phyloP scores from a whole-genome alignment of 2,329 filamentous ascomycete genomes.

The Stagonosporopsis vannaccii region DNA sequence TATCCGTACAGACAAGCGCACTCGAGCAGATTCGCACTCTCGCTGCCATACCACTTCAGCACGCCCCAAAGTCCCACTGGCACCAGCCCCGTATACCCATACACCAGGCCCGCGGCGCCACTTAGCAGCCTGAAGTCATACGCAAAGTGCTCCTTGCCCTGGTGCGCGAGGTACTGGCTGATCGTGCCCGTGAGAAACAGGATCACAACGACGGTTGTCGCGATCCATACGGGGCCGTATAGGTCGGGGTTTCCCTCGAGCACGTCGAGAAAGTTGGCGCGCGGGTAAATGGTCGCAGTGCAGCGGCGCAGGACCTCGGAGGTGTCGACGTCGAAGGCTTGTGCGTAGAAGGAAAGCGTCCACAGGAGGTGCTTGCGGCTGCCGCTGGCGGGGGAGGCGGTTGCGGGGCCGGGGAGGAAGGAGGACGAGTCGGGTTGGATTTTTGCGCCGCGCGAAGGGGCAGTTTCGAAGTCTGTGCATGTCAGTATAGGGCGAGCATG shows the following conservation, averaged over 20 bases:
- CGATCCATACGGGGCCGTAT: constrained; percentile 98
- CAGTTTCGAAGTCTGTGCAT: constrained; percentile 70
- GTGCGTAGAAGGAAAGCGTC: constrained; percentile 91
- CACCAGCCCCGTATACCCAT: constrained; percentile 87
- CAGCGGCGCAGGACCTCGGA: constrained; percentile 86
- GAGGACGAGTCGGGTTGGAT: constrained; percentile 53
- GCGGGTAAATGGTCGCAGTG: constrained; percentile 85
- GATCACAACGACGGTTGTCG: constrained; percentile 94
- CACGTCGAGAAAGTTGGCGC: constrained; percentile 94
- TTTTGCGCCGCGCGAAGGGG: constrained; percentile 56
- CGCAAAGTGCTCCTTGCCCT: constrained; percentile 74
- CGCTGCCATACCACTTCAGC: constrained; percentile 93
- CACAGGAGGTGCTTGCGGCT: constrained; percentile 83
- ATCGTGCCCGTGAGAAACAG: constrained; percentile 95
- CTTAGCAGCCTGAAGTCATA: constrained; percentile 92
- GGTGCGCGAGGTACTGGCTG: constrained; percentile 81
- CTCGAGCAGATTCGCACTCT: constrained; percentile 90
- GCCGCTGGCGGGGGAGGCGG: constrained; percentile 32
- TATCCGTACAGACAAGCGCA: constrained; percentile 97
- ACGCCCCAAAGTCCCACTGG: constrained; percentile 86
- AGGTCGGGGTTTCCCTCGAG: constrained; percentile 96
- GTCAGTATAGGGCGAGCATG: constrained; percentile 3
- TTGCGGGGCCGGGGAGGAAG: constrained; percentile 47
- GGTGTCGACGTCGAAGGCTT: constrained; percentile 99
- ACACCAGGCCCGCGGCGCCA: constrained; percentile 89